Base-by-base conservation (phyloP, 768 basidiomycete genomes). In the Scleroderma citrinum region DNA sequence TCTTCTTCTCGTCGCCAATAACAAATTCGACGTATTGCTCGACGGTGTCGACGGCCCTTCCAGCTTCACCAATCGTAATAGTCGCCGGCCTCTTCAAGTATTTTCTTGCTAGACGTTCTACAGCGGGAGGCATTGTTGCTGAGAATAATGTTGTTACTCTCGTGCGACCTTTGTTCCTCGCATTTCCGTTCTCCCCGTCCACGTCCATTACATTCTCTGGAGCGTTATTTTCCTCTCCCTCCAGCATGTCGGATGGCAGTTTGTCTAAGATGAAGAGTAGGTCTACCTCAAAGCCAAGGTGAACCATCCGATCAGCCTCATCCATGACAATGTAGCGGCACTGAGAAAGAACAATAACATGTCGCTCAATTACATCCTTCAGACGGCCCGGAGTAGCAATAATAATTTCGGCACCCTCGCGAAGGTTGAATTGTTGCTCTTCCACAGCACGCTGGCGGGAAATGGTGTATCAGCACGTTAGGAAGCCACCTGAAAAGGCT, bases 241-340 rank as follows among this genome's bases (percentile, higher is more conserved):
- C 82, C 79, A 96, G 83, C 42, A 88, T 81, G 49, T 89, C 90
- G 3, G 79, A 75, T 13, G 95, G 96, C 51, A 98, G 76, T 50
- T 91, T 80, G 69, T 98, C 95, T 52, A 99, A 71, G 59, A 99
- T 98, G 66, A 91, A 96, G 21, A 87, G 92, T 40, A 99, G 71
- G 64, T 96, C 94, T 14, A 78, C 81, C 67, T 99, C 96, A 64
- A 99, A 99, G 14, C 96, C 96, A 26, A 98, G 82, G 61, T 94
- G 85, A 53, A 99, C 94, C 96, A 99, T 98, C 45, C 96, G 82
- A 67, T 99, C 96, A 14, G 96, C 96, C 75, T 99, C 96, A 66
- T 99, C 96, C 96, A 99, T 96, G 56, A 99, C 95, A 51, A 99
- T 85, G 62, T 99, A 98, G 2, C 92, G 91, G 67, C 96, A 98